A percentile compares a stretch with the other conserved stretches of the same genome.
Evolutionary conservation across 2,329 filamentous ascomycete species (phyloP).

Genomic region (Monilinia vaccinii-corymbosi): DNA sequence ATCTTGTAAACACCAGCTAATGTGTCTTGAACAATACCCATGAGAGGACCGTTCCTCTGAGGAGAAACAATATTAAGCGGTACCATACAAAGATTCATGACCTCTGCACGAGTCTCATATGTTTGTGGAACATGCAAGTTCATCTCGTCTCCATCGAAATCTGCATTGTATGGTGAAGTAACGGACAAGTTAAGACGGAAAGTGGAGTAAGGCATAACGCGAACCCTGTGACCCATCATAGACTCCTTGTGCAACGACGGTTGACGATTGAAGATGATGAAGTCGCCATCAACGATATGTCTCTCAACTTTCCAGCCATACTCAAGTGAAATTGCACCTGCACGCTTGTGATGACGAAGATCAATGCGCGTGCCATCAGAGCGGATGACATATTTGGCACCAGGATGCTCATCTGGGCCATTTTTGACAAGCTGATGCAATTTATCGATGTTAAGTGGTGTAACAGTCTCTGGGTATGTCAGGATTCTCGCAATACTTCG

Average conservation of each 20-base stretch:
- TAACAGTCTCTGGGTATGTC: conserved; percentile 96
- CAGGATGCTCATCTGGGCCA: conserved; percentile 88
- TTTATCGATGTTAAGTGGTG: conserved; percentile 93
- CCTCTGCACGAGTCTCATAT: conserved; percentile 91
- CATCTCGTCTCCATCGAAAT: conserved; percentile 99
- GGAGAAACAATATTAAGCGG: conserved; percentile 97
- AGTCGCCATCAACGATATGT: conserved; percentile 91
- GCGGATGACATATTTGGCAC: conserved; percentile 92
- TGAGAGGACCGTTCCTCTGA: conserved; percentile 90
- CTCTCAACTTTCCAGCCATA: conserved; percentile 99
- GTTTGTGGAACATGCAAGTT: conserved; percentile 98
- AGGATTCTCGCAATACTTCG: conserved; percentile 85
- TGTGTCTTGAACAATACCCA: conserved; percentile 99
- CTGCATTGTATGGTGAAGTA: conserved; percentile 97
- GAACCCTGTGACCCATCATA: conserved; percentile 98
- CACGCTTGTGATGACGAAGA: conserved; percentile 83
- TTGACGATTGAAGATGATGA: conserved; percentile 99
- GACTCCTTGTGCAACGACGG: conserved; percentile 98
- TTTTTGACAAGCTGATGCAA: conserved; percentile 84
- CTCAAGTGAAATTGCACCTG: conserved; percentile 72
- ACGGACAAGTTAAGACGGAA: conserved; percentile 97
- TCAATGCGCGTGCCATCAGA: conserved; percentile 92
- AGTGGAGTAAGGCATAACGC: conserved; percentile 97
- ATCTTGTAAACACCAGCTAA: conserved; percentile 96
- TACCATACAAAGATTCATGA: conserved; percentile 94